Base-by-base conservation (phyloP, 768 basidiomycete genomes). In the Suillus fuscotomentosus region DNA sequence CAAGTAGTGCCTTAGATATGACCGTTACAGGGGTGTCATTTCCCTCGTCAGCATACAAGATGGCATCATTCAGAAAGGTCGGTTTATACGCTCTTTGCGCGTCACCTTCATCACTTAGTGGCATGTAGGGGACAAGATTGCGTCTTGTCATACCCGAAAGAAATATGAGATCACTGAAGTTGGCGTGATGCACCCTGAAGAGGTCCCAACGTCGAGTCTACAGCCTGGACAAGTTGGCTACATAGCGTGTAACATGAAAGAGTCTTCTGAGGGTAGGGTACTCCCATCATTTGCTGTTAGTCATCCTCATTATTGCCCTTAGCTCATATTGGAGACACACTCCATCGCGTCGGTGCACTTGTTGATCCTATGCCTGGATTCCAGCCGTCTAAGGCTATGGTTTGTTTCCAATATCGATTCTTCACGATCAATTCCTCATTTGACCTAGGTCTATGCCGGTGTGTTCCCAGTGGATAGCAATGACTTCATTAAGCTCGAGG, bases 161-260 rank as follows among this genome's bases (percentile, higher is more conserved):
- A 88, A 87, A 69, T 98, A 97, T 74, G 94, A 97, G 66, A 85
- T 98, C 20, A 86, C 88, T 27, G 94, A 96, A 69, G 76, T 97
- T 38, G 97, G 96, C 15, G 84, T 97, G 62, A 88, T 97, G 84
- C 82, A 95, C 73, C 96, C 97, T 5, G 91, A 94, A 71, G 94
- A 97, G 75, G 80, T 88, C n/a, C 83, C 91, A 14, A 91, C 89
- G 0, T 79, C 79, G 13, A 82, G 81, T 62, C 78, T 95, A 54
- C 82, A 83, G 63, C 85, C 91, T 42, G 93, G 93, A 7, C 93
- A 95, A 77, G 94, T 95, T 20, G 92, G 94, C 17, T 95, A 87
- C 71, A 84, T 94, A 63, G 91, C 94, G 1, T 99, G 97, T 76
- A 97, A 95, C 72, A 99, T 99, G 97, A 99, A 98, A 75, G 91